Base-by-base conservation (phyloP, 306 rosid genomes). In the Betula pendula region DNA sequence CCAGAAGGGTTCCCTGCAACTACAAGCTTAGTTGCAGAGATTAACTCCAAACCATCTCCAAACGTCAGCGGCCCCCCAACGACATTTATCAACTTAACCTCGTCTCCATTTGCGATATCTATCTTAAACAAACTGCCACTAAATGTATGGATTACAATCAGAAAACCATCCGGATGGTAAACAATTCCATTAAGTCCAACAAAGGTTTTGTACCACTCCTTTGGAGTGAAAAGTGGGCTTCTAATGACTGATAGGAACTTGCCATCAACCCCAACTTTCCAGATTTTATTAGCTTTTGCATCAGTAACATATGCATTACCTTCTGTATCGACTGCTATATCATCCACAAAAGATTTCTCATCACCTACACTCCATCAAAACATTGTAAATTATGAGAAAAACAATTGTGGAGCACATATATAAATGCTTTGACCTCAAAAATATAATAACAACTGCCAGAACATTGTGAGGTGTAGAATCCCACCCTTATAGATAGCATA, bases 281-380 rank as follows among this genome's bases (percentile, higher is more conserved):
- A 95, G 2, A 95, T 85, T 77, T 84, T 88, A 76, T 45, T 84
- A 78, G 52, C 91, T 78, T 52, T 83, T 52, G 19, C 62, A 81
- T 95, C 99, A 1, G 97, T 92, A 6, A 95, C 92, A 8, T 90
- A 95, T 12, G 99, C 96, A 81, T 84, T 92, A 27, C 99, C 99
- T 79, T 90, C 91, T 48, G 84, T 87, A 74, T 95, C 99, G 17
- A 90, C 92, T 45, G 97, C 91, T 66, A 92, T 97, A 45, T 92
- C 99, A 42, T 95, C 97, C 10, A 94, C 89, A 0, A 89, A 82
- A 50, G 96, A 76, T 82, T 89, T 95, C 83, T 81, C 88, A 25
- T 86, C 99, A 66, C 84, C 99, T 92, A 73, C 85, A 73, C 85
- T 75, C 66, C 76, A 53, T 16, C 24, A 53, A 35, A 38, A 65